These are phyloP conservation scores for Fomitiporia mediterranea DNA, from an alignment of 1,284 basidiomycete genomes.

Conservation along the genomic window DNA sequence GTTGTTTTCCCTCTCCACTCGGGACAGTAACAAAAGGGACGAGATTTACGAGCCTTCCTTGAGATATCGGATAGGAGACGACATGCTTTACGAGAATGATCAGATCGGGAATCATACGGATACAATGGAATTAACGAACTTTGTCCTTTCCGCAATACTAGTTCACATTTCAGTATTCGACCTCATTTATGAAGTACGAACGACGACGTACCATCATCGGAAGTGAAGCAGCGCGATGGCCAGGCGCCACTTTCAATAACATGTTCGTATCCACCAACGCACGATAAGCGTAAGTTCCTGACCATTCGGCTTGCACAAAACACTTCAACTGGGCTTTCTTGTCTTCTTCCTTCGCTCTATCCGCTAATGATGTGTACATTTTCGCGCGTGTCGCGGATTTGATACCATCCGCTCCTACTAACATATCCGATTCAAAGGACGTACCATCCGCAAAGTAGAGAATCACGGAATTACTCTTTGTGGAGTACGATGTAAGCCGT, in stretches of 20 bases:
- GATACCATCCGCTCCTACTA: conserved; percentile 44
- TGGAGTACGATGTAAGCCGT: conserved; percentile 28
- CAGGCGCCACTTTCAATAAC: conserved; percentile 31
- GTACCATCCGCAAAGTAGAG: conserved; percentile 36
- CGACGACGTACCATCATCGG: conserved; percentile 17
- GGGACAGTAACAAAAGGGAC: conserved; percentile 24
- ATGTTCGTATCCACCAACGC: conserved; percentile 32
- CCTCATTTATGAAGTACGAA: too few relatives aligned
- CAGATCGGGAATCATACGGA: conserved; percentile 25
- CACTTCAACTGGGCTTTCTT: conserved; percentile 21
- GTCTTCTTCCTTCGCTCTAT: conserved; percentile 15
- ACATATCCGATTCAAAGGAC: conserved; percentile 35
- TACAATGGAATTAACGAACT: conserved; percentile 28
- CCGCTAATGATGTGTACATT: conserved; percentile 30
- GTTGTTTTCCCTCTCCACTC: conserved; percentile 23
- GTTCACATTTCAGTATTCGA: too few relatives aligned
- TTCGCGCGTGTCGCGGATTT: conserved; percentile 34
- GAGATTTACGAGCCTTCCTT: conserved; percentile 25
- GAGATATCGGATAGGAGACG: conserved; percentile 27
- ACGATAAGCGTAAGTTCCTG: conserved; percentile 40
- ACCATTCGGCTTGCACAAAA: conserved; percentile 36
- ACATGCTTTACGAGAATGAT: conserved; percentile 29
- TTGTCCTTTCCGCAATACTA: conserved; percentile 44
- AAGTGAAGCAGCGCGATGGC: conserved; percentile 31
- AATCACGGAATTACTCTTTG: conserved; percentile 21